These are phyloP conservation scores for Sisymbrium altissimum DNA, from an alignment of 345 rosid species.

Conservation along the genomic window DNA sequence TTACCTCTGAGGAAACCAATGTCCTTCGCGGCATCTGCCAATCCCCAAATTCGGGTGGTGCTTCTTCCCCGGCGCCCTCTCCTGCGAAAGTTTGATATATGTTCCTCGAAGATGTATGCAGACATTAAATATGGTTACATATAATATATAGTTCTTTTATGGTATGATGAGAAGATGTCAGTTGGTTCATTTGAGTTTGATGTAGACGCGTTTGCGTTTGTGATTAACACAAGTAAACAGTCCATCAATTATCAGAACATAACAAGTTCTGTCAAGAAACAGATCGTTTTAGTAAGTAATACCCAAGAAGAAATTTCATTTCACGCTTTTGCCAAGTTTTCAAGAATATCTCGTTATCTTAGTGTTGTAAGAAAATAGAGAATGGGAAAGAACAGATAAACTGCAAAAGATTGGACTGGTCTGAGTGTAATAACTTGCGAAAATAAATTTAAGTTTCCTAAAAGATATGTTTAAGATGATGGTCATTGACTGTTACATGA, in stretches of 20 bases:
- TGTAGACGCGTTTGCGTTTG: background rate
- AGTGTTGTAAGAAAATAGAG: background rate
- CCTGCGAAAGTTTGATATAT: slow-evolving; percentile 11
- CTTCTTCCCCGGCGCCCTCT: slow-evolving; percentile 29
- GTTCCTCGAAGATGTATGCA: background rate
- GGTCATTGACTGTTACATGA: background rate
- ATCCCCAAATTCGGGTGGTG: background rate
- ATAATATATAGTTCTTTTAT: background rate
- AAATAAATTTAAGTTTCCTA: background rate
- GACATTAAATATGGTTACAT: background rate
- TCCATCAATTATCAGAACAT: background rate
- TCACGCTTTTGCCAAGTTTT: background rate
- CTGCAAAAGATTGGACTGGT: background rate
- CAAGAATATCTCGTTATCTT: background rate
- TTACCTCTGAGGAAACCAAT: slow-evolving; percentile 55
- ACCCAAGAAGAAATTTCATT: background rate
- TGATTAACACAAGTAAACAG: background rate
- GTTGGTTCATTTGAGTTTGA: background rate
- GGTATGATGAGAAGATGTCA: background rate
- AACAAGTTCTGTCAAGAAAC: background rate
- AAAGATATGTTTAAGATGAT: background rate
- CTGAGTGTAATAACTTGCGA: background rate
- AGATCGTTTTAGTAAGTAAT: background rate
- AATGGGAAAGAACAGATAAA: background rate
- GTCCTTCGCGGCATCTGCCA: slow-evolving; percentile 59